Base-by-base conservation (phyloP, 2,329 filamentous ascomycete species). In the Clonostachys chloroleuca region DNA sequence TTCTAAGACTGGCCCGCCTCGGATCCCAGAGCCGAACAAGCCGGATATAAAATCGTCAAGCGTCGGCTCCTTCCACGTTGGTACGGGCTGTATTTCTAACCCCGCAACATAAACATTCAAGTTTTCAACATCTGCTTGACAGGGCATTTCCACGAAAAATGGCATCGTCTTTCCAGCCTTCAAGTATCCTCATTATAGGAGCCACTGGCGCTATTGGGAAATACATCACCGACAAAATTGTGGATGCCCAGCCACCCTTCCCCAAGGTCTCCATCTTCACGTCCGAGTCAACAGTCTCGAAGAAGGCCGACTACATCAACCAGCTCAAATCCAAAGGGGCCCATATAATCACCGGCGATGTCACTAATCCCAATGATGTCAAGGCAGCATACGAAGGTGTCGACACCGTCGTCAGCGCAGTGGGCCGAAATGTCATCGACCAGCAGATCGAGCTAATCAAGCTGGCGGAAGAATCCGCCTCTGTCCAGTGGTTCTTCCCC, bases 331-430 rank as follows among this genome's bases (percentile, higher is more conserved):
- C 54, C 4, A 54, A 52, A 44, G 53, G 52, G 1, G 53, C 52
- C 30, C 54, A 52, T 5, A 37, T 65, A 12, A 48, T 65, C 37
- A 56, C 49, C 1, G 63, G 63, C 12, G 59, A 64, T 7, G 42
- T 85, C 42, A 74, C 67, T 6, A 54, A 53, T 6, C 44, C 56
- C 3, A 41, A 52, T 2, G 54, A 71, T 77, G 47, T 82, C 65
- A 62, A 81, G 75, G 68, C 70, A n/a, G 82, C 83, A 3, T 86
- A 80, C 53, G 56, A 73, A 52, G 72, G 73, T 5, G 76, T 84
- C 54, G 82, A 88, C 59, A 87, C 84, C 0, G 71, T 88, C 40
- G 66, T 89, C 43, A 84, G 78, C 17, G 79, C 80, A 3, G 71
- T 89, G 2, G 86, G 86, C 4, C 74, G 85, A 44, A 73, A 72